phyloP scores from a whole-genome alignment of 495 filamentous ascomycete genomes.

The Tuber borchii region DNA sequence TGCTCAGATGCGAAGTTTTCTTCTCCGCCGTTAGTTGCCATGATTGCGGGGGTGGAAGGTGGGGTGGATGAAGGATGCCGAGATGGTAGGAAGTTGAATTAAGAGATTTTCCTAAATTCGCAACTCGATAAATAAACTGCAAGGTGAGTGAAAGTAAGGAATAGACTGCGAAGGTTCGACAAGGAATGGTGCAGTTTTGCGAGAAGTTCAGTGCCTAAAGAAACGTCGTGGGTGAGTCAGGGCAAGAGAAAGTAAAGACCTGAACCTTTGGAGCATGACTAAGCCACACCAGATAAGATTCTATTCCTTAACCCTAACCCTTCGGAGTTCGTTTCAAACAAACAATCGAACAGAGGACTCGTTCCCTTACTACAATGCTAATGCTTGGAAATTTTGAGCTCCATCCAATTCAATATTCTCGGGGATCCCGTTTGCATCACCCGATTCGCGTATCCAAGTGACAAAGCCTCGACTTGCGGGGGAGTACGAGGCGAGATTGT shows the following conservation, averaged over 20 bases:
- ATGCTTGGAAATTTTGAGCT: not conserved
- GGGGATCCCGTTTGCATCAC: not conserved
- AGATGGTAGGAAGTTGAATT: not conserved
- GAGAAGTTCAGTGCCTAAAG: not conserved
- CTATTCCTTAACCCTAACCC: not conserved
- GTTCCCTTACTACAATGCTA: not conserved
- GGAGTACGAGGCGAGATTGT: not conserved
- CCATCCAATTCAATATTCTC: not conserved
- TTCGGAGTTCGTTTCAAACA: not conserved
- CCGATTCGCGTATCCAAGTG: not conserved
- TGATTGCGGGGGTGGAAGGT: constrained; percentile 45
- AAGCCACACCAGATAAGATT: not conserved
- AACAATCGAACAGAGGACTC: not conserved
- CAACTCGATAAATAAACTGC: not conserved
- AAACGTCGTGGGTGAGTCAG: not conserved
- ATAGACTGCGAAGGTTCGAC: not conserved
- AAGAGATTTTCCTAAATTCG: not conserved
- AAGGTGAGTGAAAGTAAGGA: not conserved
- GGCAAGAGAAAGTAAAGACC: not conserved
- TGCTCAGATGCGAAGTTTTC: constrained; percentile 44
- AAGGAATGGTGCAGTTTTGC: not conserved
- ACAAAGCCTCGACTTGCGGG: not conserved
- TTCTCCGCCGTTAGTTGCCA: constrained; percentile 57
- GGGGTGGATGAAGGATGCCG: not conserved
- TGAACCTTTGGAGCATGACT: not conserved